These are phyloP conservation scores for Rosa lucieae DNA, from an alignment of 306 rosid species.

Conservation along the genomic window DNA sequence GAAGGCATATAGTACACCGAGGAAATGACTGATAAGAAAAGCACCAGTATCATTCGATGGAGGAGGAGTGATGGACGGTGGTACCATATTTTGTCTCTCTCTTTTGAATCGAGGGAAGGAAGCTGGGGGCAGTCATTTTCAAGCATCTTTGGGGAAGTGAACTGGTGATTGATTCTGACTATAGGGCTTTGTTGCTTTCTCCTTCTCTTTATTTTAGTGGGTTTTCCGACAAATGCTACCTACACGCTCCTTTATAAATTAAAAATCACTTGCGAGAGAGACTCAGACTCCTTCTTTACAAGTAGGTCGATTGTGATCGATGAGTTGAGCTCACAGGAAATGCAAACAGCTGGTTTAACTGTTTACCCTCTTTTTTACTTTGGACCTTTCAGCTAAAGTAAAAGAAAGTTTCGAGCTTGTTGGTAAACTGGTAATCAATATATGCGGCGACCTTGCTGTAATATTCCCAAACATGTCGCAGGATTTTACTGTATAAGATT, in stretches of 20 bases:
- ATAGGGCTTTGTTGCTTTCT: constrained; percentile 7
- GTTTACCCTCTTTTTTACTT: neutral
- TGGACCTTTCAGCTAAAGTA: neutral
- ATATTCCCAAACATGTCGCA: neutral
- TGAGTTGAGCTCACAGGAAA: neutral
- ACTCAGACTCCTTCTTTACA: neutral
- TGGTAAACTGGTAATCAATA: neutral
- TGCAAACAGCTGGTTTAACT: constrained; percentile 7
- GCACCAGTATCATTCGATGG: neutral
- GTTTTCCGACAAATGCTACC: constrained; percentile 12
- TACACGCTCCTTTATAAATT: neutral
- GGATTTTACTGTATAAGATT: neutral
- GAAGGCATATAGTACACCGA: neutral
- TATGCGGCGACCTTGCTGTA: neutral
- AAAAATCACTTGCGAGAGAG: neutral
- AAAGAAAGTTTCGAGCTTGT: neutral
- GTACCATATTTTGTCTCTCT: neutral
- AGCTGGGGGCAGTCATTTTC: neutral
- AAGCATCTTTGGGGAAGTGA: constrained; percentile 6
- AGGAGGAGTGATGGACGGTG: constrained; percentile 5
- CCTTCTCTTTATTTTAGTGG: constrained; percentile 7
- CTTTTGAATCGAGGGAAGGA: neutral
- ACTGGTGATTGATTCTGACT: constrained; percentile 10
- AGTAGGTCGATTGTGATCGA: constrained; percentile 1
- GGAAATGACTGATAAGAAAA: neutral